phyloP scores from a whole-genome alignment of 1,284 basidiomycete species.

The Golubevia pallescens region DNA sequence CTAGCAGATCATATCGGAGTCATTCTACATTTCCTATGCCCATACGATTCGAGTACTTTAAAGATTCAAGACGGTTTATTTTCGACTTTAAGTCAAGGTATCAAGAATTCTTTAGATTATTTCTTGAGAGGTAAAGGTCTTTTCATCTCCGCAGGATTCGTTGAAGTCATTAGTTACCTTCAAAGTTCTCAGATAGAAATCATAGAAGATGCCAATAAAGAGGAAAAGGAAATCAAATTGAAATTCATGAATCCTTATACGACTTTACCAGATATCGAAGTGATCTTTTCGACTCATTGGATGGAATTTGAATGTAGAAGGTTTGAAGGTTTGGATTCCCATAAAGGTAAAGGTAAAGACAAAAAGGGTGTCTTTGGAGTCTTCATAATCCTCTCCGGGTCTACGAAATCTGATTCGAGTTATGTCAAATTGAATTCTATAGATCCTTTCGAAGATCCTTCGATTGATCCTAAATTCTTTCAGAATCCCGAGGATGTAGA shows the following conservation, averaged over 20 bases:
- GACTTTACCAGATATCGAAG: conserved; percentile 8
- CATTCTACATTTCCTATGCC: conserved; percentile 12
- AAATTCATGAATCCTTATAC: conserved; percentile 7
- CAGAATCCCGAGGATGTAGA: too few relatives aligned
- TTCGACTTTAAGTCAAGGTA: neutral
- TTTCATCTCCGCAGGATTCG: conserved; percentile 7
- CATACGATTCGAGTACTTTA: neutral
- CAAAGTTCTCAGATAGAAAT: conserved; percentile 6
- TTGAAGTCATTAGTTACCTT: conserved; percentile 12
- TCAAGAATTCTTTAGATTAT: conserved; percentile 7
- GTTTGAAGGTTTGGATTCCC: too few relatives aligned
- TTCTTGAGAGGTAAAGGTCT: conserved; percentile 5
- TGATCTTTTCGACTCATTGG: conserved; percentile 4
- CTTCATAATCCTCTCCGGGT: too few relatives aligned
- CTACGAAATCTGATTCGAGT: too few relatives aligned
- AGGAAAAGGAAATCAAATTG: neutral
- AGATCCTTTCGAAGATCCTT: too few relatives aligned
- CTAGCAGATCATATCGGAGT: conserved; percentile 11
- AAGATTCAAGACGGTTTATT: too few relatives aligned
- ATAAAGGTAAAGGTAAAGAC: too few relatives aligned
- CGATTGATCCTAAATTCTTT: too few relatives aligned
- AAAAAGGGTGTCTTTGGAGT: too few relatives aligned
- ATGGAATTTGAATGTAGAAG: neutral
- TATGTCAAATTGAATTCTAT: too few relatives aligned
- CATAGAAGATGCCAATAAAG: neutral